Evolutionary conservation across 1,284 basidiomycete species (phyloP), one percentile per base, ranked within the genome.

Genomic region (Cutaneotrichosporon sp.): DNA sequence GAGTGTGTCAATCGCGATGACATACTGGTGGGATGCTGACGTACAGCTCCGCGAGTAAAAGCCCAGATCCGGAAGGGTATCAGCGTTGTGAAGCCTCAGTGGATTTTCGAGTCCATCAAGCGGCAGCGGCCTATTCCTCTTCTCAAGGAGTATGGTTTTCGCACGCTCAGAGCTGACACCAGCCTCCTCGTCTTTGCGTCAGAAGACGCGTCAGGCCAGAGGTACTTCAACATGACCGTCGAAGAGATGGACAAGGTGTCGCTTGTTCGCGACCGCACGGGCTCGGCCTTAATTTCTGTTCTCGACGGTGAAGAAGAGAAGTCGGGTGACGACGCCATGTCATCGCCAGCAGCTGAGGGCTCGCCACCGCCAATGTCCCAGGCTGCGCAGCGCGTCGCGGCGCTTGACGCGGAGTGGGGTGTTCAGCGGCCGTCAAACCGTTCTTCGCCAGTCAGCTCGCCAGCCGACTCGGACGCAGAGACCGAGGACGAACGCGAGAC

Each of bases 21-120:
- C 26, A 26, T 11, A 16, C 32, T 6, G 34, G 34, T 36, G 11
- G 34, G 8, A 36, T 22, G 9, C 60, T 65, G 50, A 63, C 26
- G 46, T 7, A 16, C 60, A 80, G 78, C 71, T 38, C 74, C 80
- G 18, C 65, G 73, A 58, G 76, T 73, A 32, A 78, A 75, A 85
- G 73, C 83, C 85, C 71, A 88, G 86, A 76, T 74, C 38, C 71
- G 74, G 49, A 76, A 79, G 42, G 77, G 75, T 1, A 69, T 89
- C 66, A 89, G 91, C 72, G 85, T 95, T 57, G 81, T 96, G 62
- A 87, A 84, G 61, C 90, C 93, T 0, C 80, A 85, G 36, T 97
- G 92, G 92, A 83, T 97, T 57, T 76, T 84, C 52, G 90, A 92
- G 72, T 92, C 88, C n/a, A 84, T 94, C 51, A 81, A 84, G 4